Percentiles rank a stretch among this genome's conserved stretches.
These are phyloP conservation scores for Epithemia pelagica DNA, from an alignment of 108 stramenopile genomes.

Conservation along the genomic window DNA sequence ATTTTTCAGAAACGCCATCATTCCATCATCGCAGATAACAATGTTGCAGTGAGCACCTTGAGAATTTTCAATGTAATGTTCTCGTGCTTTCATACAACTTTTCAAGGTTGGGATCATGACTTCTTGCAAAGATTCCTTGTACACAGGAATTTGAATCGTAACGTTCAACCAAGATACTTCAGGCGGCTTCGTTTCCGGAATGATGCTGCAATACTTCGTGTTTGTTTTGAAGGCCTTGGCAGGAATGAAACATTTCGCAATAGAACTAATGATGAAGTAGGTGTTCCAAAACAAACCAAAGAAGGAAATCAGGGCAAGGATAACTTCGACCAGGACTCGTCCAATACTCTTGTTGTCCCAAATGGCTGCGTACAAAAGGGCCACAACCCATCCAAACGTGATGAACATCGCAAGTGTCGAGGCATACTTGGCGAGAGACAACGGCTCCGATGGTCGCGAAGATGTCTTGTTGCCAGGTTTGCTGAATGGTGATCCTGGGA, in stretches of 20 bases:
- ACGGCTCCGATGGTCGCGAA: slow-evolving; percentile 37
- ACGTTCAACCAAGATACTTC: slow-evolving; percentile 28
- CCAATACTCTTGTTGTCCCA: slow-evolving; percentile 31
- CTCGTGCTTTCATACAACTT: slow-evolving; percentile 30
- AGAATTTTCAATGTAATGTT: slow-evolving; percentile 29
- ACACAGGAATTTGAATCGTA: slow-evolving; percentile 48
- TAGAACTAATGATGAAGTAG: slow-evolving; percentile 33
- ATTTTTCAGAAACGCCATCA: slow-evolving; percentile 38
- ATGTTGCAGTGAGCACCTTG: slow-evolving; percentile 34
- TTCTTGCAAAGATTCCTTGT: slow-evolving; percentile 39
- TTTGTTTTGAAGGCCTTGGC: slow-evolving; percentile 37
- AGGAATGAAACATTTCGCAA: slow-evolving; percentile 47
- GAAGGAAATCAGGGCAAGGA: slow-evolving; percentile 33
- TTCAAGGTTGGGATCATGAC: slow-evolving; percentile 42
- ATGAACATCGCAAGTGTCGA: slow-evolving; percentile 22
- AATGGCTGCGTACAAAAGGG: slow-evolving; percentile 22
- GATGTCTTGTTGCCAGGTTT: slow-evolving; percentile 32
- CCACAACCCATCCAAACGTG: slow-evolving; percentile 18
- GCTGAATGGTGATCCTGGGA: slow-evolving; percentile 41
- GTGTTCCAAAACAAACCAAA: slow-evolving; percentile 52
- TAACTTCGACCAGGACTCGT: slow-evolving; percentile 29
- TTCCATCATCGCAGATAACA: slow-evolving; percentile 44
- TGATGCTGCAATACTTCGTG: slow-evolving; percentile 43
- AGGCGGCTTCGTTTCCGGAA: slow-evolving; percentile 38
- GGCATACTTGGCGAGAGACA: slow-evolving; percentile 33